Conservation (phyloP, 768 basidiomycete genomes). For the Myochromella boudieri region DNA sequence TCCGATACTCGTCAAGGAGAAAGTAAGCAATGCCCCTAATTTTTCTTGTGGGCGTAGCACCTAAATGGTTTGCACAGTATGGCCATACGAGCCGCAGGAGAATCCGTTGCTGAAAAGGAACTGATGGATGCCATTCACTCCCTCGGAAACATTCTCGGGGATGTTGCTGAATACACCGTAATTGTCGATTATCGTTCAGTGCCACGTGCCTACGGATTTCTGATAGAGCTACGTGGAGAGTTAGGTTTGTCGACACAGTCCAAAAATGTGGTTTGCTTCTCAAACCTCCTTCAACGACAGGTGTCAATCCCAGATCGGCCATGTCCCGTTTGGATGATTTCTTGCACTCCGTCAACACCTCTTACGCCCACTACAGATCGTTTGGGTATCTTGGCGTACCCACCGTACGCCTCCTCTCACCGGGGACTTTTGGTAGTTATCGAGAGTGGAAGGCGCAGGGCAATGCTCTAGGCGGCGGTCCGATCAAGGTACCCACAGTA, state of each 20-base stretch:
- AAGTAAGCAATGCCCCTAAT: not conserved
- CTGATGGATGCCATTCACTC: conserved; percentile 6
- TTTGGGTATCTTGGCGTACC: conserved; percentile 1
- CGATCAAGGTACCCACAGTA: conserved; percentile 13
- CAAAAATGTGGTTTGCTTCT: not conserved
- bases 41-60: not conserved
- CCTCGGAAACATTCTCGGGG: conserved; percentile 4
- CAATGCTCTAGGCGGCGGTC: conserved; percentile 7
- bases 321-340: conserved; percentile 3
- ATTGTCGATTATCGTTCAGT: conserved; percentile 11
- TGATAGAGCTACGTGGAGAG: conserved; percentile 10
- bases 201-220: conserved; percentile 11
- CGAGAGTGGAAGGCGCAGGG: conserved; percentile 12
- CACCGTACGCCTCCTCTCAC: conserved; percentile 12
- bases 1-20: conserved; percentile 8
- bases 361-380: conserved; percentile 1
- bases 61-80: conserved; percentile 1
- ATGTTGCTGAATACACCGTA: conserved; percentile 14
- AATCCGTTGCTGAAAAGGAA: conserved; percentile 14
- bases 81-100: conserved; percentile 9
- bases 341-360: conserved; percentile 1
- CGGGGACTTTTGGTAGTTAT: conserved; percentile 17
- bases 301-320: conserved; percentile 2
- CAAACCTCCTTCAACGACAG: not conserved
- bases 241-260: not conserved